phyloP scores from a whole-genome alignment of 1,284 basidiomycete species.

The Cryptococcus wingfieldii region DNA sequence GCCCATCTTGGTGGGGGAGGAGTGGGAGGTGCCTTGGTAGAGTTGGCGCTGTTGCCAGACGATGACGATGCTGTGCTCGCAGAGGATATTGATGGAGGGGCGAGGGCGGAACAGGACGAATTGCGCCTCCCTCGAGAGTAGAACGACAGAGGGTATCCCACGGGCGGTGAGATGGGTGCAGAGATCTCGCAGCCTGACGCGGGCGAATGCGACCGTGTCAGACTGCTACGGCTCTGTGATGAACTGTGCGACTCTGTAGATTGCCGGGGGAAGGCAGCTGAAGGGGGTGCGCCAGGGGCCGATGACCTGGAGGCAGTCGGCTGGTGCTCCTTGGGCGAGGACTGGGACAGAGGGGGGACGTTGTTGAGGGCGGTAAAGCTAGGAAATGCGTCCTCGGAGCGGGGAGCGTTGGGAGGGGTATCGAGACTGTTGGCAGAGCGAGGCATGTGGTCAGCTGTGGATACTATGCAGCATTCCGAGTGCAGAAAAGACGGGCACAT shows the following conservation, averaged over 20 bases:
- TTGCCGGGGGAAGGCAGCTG: not conserved
- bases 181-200: constrained; percentile 39
- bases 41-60: not conserved
- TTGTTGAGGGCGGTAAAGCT: constrained; percentile 9
- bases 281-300: not conserved
- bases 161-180: constrained; percentile 32
- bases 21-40: not conserved
- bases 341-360: constrained; percentile 7
- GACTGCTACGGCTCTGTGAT: not conserved
- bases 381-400: constrained; percentile 7
- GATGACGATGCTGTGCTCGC: constrained; percentile 12
- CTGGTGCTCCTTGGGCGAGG: not conserved
- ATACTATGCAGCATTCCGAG: not conserved
- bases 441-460: not conserved
- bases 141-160: constrained; percentile 25
- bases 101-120: constrained; percentile 7
- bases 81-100: constrained; percentile 9
- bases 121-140: constrained; percentile 3
- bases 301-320: not conserved
- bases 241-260: not conserved
- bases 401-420: constrained; percentile 16
- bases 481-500: too few species aligned
- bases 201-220: constrained; percentile 15
- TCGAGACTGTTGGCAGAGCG: constrained; percentile 12
- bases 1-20: constrained; percentile 39